Evolutionary conservation across 306 rosid species (phyloP).

Genomic region (Mucuna pruriens): DNA sequence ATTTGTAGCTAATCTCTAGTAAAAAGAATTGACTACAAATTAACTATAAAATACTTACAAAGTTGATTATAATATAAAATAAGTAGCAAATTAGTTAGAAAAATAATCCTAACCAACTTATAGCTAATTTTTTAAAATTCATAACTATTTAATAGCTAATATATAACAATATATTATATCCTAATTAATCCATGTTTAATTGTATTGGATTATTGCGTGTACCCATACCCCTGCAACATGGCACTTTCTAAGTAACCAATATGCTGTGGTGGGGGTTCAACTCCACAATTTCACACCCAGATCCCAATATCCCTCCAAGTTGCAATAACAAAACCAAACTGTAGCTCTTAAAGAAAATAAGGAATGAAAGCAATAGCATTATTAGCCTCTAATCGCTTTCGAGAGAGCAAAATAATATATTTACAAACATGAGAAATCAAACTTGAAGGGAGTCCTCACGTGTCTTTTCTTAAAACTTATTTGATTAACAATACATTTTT

Average conservation of each 20-base stretch:
- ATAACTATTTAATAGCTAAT: no score
- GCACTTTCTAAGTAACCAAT: no score
- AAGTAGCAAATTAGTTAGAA: no score
- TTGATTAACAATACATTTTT: constrained; percentile 24
- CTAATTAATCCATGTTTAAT: no score
- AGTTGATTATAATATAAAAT: no score
- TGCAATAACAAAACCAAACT: not conserved
- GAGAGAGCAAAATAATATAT: constrained; percentile 1
- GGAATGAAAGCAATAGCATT: not conserved
- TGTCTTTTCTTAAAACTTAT: constrained; percentile 2
- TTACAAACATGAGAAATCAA: not conserved
- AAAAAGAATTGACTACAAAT: no score
- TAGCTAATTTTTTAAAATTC: no score
- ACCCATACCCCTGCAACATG: not conserved
- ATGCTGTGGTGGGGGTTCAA: not conserved
- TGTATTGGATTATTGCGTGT: not conserved
- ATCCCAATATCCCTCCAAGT: not conserved
- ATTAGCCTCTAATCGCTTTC: not conserved
- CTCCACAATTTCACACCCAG: not conserved
- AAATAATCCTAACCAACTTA: no score
- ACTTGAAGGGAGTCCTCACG: not conserved
- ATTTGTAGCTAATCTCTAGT: no score
- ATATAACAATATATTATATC: no score
- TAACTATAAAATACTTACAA: no score
- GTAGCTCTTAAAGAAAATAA: constrained; percentile 11